Evolutionary conservation across 257 asterid species (phyloP).

Genomic region (Haberlea rhodopensis): DNA sequence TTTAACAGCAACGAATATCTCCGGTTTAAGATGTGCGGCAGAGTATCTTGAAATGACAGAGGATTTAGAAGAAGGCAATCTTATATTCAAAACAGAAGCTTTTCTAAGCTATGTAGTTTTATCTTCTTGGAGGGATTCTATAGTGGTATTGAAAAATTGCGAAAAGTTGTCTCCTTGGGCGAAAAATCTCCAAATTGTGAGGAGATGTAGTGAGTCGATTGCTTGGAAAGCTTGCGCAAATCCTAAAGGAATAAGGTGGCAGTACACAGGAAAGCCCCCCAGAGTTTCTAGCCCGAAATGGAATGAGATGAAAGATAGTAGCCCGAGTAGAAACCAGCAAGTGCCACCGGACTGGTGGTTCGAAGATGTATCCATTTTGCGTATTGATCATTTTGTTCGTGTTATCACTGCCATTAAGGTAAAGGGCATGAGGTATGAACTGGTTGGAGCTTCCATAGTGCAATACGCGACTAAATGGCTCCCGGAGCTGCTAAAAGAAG

Average conservation of each 20-base stretch:
- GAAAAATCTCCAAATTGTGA: slow-evolving; percentile 82
- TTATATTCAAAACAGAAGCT: slow-evolving; percentile 93
- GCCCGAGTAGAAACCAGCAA: slow-evolving; percentile 66
- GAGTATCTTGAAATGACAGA: slow-evolving; percentile 96
- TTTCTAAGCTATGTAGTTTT: slow-evolving; percentile 90
- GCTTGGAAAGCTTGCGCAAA: slow-evolving; percentile 99
- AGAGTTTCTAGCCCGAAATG: slow-evolving; percentile 81
- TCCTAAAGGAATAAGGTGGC: slow-evolving; percentile 96
- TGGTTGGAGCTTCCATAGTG: slow-evolving; percentile 73
- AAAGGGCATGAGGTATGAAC: slow-evolving; percentile 81
- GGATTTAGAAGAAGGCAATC: slow-evolving; percentile 93
- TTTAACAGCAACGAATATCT: slow-evolving; percentile 71
- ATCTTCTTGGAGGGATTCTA: slow-evolving; percentile 97
- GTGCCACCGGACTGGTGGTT: slow-evolving; percentile 98
- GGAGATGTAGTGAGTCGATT: slow-evolving; percentile 91
- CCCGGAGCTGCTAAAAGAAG: slow-evolving; percentile 61
- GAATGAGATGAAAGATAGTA: slow-evolving; percentile 68
- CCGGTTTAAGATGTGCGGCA: slow-evolving; percentile 90
- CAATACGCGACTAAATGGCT: slow-evolving; percentile 83
- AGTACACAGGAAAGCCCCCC: slow-evolving; percentile 61
- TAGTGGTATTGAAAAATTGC: slow-evolving; percentile 67
- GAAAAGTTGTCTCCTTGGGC: slow-evolving; percentile 96
- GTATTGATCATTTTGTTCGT: slow-evolving; percentile 87
- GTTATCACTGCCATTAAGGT: slow-evolving; percentile 88
- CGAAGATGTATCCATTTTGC: slow-evolving; percentile 77